These are phyloP conservation scores for Naganishia onofrii DNA, from an alignment of 768 basidiomycete species.

Conservation along the genomic window DNA sequence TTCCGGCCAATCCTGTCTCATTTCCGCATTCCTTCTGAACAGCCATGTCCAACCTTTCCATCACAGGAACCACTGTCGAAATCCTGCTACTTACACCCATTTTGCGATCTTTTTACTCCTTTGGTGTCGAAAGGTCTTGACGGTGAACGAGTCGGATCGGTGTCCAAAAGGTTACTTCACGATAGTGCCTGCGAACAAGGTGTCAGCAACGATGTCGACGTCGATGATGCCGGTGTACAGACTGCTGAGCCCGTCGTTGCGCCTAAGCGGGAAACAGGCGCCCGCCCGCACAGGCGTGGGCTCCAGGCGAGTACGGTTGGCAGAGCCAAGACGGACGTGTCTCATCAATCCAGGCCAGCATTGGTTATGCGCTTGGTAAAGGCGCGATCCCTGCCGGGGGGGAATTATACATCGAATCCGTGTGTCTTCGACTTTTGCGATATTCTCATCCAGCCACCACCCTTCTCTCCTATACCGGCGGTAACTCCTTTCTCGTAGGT, in stretches of 20 bases:
- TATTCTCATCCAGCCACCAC: too few species aligned
- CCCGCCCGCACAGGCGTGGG: slow-evolving; percentile 10
- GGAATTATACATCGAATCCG: too few species aligned
- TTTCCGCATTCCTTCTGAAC: background rate
- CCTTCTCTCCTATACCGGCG: too few species aligned
- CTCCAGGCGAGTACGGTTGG: background rate
- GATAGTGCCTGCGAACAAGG: background rate
- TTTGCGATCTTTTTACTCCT: slow-evolving; percentile 19
- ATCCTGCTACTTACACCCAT: slow-evolving; percentile 22
- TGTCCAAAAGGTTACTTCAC: slow-evolving; percentile 15
- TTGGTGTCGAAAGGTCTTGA: slow-evolving; percentile 28
- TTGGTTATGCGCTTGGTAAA: too few species aligned
- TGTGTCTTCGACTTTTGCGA: too few species aligned
- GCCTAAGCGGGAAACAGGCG: slow-evolving; percentile 14
- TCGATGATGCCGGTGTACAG: slow-evolving; percentile 6
- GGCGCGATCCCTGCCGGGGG: too few species aligned
- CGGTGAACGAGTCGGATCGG: slow-evolving; percentile 28
- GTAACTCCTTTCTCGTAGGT: too few species aligned
- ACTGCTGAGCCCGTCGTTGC: background rate
- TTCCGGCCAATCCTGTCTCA: background rate
- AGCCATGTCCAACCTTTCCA: slow-evolving; percentile 15
- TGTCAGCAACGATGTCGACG: background rate
- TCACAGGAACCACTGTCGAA: background rate
- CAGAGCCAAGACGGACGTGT: background rate
- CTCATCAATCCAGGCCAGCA: too few species aligned